Conservation (phyloP, 2,329 filamentous ascomycete genomes). For the Passalora sequoiae region DNA sequence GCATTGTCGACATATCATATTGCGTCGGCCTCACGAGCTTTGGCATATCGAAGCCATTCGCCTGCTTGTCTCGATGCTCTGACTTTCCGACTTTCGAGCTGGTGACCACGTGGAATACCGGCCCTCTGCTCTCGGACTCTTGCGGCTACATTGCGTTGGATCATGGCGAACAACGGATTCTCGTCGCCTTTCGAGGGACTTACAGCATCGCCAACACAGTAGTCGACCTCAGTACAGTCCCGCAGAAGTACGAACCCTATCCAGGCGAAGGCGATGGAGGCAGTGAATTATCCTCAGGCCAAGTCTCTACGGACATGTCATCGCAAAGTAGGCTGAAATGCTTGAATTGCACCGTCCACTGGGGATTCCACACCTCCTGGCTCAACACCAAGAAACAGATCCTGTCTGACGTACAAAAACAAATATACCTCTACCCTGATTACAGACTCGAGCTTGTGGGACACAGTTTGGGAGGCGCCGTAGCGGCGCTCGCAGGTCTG, state of each 20-base stretch:
- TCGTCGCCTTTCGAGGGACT: constrained; percentile 88
- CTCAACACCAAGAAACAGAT: constrained; percentile 64
- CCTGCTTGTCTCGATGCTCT: constrained; percentile 74
- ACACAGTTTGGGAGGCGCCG: constrained; percentile 87
- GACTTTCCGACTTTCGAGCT: constrained; percentile 79
- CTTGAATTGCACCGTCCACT: constrained; percentile 84
- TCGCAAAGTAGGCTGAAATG: constrained; percentile 53
- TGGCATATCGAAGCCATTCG: constrained; percentile 77
- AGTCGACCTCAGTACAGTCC: constrained; percentile 79
- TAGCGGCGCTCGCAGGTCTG: constrained; percentile 78
- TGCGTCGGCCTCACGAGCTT: constrained; percentile 83
- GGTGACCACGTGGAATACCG: constrained; percentile 83
- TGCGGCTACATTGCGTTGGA: constrained; percentile 94
- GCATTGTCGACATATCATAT: constrained; percentile 89
- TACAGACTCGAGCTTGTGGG: constrained; percentile 77
- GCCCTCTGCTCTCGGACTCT: constrained; percentile 77
- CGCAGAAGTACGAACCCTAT: constrained; percentile 88
- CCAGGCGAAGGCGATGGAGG: constrained; percentile 48
- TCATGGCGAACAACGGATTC: constrained; percentile 61
- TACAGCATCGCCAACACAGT: constrained; percentile 92
- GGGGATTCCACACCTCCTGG: constrained; percentile 86
- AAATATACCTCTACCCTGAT: constrained; percentile 58
- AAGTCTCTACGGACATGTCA: constrained; percentile 25
- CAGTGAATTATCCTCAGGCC: constrained; percentile 17
- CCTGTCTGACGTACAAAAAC: constrained; percentile 58